Percentiles rank a stretch among this genome's conserved stretches.
Conservation (phyloP, 805 yeast species). For the Candida andamanensis region DNA sequence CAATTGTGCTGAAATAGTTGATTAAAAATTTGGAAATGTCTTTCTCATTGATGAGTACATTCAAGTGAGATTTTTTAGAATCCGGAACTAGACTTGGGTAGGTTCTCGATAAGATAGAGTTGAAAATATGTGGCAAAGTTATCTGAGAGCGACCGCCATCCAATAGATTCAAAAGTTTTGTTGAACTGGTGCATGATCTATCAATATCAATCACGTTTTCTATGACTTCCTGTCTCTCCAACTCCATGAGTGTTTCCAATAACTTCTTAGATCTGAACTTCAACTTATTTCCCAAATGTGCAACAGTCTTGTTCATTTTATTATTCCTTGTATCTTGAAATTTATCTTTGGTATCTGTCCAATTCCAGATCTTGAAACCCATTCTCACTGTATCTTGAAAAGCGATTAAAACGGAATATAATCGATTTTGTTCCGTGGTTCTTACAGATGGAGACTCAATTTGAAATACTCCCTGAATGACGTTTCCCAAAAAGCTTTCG, state of each 20-base stretch:
- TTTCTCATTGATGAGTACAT: slow-evolving; percentile 40
- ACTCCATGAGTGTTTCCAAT: slow-evolving; percentile 54
- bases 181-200: slow-evolving; percentile 11
- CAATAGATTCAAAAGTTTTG: slow-evolving; percentile 66
- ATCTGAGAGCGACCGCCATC: slow-evolving; percentile 80
- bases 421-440: slow-evolving; percentile 47
- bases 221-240: slow-evolving; percentile 70
- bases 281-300: slow-evolving; percentile 47
- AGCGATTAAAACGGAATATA: slow-evolving; percentile 54
- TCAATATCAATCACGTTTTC: slow-evolving; percentile 54
- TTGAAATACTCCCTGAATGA: slow-evolving; percentile 74
- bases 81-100: slow-evolving; percentile 27
- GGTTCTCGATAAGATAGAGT: slow-evolving; percentile 47
- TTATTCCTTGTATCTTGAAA: slow-evolving; percentile 10
- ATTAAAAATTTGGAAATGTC: slow-evolving; percentile 43
- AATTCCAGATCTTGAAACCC: slow-evolving; percentile 63
- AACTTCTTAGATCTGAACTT: slow-evolving; percentile 66
- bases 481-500: slow-evolving; percentile 53
- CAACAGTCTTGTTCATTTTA: slow-evolving; percentile 19
- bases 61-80: slow-evolving; percentile 41
- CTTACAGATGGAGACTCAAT: slow-evolving; percentile 57
- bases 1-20: slow-evolving; percentile 59
- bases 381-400: slow-evolving; percentile 55
- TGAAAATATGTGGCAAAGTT: slow-evolving; percentile 64
- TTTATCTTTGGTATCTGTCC: slow-evolving; percentile 45